These are phyloP conservation scores for Wickerhamiella occidentalis DNA, from an alignment of 805 yeast species.

Conservation along the genomic window DNA sequence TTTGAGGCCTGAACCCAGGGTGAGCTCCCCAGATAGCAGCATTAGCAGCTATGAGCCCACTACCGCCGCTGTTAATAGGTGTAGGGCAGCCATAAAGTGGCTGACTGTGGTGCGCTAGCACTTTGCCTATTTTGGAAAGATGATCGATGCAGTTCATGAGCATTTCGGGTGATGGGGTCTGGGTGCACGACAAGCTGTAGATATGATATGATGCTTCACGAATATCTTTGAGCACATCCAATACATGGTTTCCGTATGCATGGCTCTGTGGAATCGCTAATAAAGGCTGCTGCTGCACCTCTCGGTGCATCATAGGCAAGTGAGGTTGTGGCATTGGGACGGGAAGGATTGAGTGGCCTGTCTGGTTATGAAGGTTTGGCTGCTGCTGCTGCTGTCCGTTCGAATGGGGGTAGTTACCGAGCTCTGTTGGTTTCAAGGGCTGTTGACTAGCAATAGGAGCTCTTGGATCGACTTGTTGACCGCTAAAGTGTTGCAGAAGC, in stretches of 20 bases:
- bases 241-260: not conserved
- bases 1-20: conserved; percentile 3
- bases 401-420: no score
- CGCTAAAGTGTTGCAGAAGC: not conserved
- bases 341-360: not conserved
- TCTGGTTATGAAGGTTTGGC: not conserved
- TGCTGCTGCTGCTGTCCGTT: not conserved
- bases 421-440: no score
- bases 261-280: not conserved
- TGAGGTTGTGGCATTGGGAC: not conserved
- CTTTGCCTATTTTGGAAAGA: not conserved
- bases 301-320: not conserved
- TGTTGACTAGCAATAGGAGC: no score
- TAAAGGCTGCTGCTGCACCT: not conserved
- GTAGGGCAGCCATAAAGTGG: not conserved
- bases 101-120: not conserved
- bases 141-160: not conserved
- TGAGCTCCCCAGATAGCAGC: not conserved
- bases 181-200: conserved; percentile 4
- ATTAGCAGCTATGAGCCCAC: not conserved
- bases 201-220: not conserved
- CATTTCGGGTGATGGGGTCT: not conserved
- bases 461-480: not conserved
- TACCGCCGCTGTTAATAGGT: not conserved
- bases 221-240: not conserved